These are phyloP conservation scores for Ogataea saltuana DNA, from an alignment of 805 yeast species.

Conservation along the genomic window DNA sequence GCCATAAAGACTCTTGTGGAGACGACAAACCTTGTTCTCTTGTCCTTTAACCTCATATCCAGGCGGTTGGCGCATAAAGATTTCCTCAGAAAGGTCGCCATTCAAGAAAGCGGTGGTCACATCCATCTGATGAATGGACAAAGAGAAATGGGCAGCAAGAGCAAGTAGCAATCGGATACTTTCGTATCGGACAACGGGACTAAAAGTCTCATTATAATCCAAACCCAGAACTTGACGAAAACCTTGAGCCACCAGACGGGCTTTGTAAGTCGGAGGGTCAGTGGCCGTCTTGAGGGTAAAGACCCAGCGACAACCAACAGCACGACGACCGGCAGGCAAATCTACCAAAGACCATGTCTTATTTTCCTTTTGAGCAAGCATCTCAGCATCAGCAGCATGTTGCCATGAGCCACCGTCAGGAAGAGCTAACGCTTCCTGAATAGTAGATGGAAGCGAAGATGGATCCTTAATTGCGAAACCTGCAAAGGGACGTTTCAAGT, in stretches of 20 bases:
- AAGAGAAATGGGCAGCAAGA: neutral
- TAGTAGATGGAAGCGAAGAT: neutral
- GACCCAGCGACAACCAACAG: slow-evolving; percentile 7
- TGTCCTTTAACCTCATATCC: neutral
- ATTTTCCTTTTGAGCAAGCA: slow-evolving; percentile 1
- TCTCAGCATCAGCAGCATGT: neutral
- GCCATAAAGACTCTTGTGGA: slow-evolving; percentile 1
- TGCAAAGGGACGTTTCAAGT: neutral
- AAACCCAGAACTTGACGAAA: neutral
- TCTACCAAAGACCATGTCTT: neutral
- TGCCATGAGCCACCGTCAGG: neutral
- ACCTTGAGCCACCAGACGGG: slow-evolving; percentile 7
- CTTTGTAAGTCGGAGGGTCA: neutral
- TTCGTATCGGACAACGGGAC: neutral
- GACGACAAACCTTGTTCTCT: neutral
- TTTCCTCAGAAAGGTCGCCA: neutral
- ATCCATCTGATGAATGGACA: neutral
- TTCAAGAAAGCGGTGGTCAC: neutral
- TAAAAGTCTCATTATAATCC: neutral
- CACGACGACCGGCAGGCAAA: slow-evolving; percentile 2
- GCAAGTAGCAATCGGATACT: neutral
- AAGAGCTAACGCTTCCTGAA: neutral
- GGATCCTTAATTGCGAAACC: neutral
- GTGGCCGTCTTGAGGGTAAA: neutral
- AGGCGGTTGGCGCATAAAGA: neutral